Evolutionary conservation across 2,329 filamentous ascomycete species (phyloP), one percentile per base, ranked within the genome.

Genomic region (Penicillium palitans): DNA sequence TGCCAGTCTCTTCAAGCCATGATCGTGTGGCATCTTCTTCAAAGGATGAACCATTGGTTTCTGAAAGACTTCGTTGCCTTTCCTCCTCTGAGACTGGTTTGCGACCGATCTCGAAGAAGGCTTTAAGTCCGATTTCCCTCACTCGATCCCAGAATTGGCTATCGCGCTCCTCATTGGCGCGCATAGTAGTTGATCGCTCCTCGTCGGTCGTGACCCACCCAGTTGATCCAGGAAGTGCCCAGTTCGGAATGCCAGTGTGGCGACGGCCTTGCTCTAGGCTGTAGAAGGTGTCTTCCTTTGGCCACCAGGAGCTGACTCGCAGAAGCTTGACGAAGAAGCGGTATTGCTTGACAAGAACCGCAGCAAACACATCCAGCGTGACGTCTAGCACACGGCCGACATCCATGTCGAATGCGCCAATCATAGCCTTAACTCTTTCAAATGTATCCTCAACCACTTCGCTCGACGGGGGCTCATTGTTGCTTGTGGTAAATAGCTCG

Each of bases 221-320:
- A 6, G 81, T 72, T 46, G 86, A 90, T 15, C 84, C 85, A 12
- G 93, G 92, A 25, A 90, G 78, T 15, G 93, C 93, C 93, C 95
- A 97, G 29, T 81, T 81, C 0, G 93, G 95, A n/a, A 98, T 79
- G 0, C 90, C 88, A 19, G 79, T 78, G 46, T 84, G 78, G 24
- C 78, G 76, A 35, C 61, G 60, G 40, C 55, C 50, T 17, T 63
- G 60, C 25, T 70, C 69, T 12, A 63, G 45, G 17, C 54, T 60
- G 44, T 82, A 78, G 12, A 80, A 72, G 33, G 83, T 81, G 50
- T 85, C 86, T 50, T 87, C 77, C 55, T 83, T 86, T 2, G 95
- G 95, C 95, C 95, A 99, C 95, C 95, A 99, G 25, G 93, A 96
- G 78, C 93, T 98, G 58, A 88, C 87, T 58, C 93, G 85, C 25